A percentile compares a stretch with the other conserved stretches of the same genome.
Evolutionary conservation across 164 flowering plant genomes (phyloP).

Genomic region (Kingdonia uniflora): DNA sequence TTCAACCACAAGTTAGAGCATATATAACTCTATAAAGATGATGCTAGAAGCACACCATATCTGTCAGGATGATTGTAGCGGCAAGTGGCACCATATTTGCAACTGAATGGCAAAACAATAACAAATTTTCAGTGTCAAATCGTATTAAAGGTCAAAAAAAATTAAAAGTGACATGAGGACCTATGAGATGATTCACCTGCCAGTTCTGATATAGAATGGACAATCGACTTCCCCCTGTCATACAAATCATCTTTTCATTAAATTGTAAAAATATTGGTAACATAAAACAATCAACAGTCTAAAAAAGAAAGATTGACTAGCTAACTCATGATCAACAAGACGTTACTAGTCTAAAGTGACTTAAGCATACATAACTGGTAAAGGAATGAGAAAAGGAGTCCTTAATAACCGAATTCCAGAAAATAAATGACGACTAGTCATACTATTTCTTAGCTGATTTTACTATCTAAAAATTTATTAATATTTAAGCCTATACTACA

Average conservation of each 20-base stretch:
- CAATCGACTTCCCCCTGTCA: conserved; percentile 89
- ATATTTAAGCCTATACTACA: too few species aligned
- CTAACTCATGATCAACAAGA: too few species aligned
- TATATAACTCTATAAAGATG: too few species aligned
- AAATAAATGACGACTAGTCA: too few species aligned
- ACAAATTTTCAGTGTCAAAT: neutral
- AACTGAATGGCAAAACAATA: conserved; percentile 31
- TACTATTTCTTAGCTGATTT: too few species aligned
- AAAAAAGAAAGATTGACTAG: neutral
- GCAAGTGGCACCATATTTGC: conserved; percentile 84
- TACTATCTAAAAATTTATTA: too few species aligned
- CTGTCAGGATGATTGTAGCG: conserved; percentile 86
- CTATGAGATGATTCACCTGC: conserved; percentile 42
- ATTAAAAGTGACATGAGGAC: neutral
- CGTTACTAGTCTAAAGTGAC: too few species aligned
- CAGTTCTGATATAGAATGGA: conserved; percentile 94
- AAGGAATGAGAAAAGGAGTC: too few species aligned
- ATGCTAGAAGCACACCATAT: conserved; percentile 28
- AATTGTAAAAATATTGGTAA: conserved; percentile 6
- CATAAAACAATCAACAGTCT: neutral
- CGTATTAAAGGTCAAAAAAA: neutral
- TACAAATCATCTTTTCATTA: too few species aligned
- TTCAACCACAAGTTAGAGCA: too few species aligned
- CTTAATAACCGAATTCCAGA: too few species aligned
- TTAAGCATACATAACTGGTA: too few species aligned